A percentile compares a stretch with the other conserved stretches of the same genome.
phyloP scores from a whole-genome alignment of 2,329 filamentous ascomycete species.

The Sphaerulina musiva region DNA sequence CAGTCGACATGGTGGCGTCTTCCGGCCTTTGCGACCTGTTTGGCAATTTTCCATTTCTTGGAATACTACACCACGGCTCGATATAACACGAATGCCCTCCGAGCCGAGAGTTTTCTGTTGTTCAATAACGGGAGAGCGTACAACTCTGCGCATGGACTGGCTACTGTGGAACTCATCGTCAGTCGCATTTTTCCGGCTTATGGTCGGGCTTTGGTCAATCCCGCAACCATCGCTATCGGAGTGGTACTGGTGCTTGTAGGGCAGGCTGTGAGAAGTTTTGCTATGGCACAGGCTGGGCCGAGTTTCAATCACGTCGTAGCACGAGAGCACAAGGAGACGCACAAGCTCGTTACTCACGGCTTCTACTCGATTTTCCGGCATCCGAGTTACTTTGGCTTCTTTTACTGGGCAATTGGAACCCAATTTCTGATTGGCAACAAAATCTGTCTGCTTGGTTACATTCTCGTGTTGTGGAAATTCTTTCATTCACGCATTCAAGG shows the following conservation, averaged over 20 bases:
- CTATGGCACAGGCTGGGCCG: constrained; percentile 81
- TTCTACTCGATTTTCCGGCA: constrained; percentile 73
- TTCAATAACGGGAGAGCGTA: constrained; percentile 79
- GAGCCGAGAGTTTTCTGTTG: constrained; percentile 71
- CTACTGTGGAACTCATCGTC: constrained; percentile 65
- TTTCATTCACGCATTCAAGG: constrained; percentile 65
- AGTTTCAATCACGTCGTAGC: constrained; percentile 89
- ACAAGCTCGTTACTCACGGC: constrained; percentile 75
- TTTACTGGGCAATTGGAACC: constrained; percentile 95
- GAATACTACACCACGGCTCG: constrained; percentile 87
- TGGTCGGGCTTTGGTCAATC: constrained; percentile 41
- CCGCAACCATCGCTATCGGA: constrained; percentile 49
- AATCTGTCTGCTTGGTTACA: constrained; percentile 68
- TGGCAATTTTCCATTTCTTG: constrained; percentile 80
- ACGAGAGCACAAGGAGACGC: constrained; percentile 58
- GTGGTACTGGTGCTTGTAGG: constrained; percentile 60
- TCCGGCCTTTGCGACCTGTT: constrained; percentile 61
- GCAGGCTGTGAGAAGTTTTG: constrained; percentile 68
- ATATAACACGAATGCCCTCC: constrained; percentile 70
- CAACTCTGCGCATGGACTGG: constrained; percentile 70
- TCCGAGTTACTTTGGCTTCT: constrained; percentile 95
- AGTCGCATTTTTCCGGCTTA: constrained; percentile 35
- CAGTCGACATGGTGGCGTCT: constrained; percentile 47
- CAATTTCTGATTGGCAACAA: constrained; percentile 84
- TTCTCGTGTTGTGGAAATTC: constrained; percentile 74